Base-by-base conservation (phyloP, 2,329 filamentous ascomycete species). In the Colletotrichum orchidophilum region DNA sequence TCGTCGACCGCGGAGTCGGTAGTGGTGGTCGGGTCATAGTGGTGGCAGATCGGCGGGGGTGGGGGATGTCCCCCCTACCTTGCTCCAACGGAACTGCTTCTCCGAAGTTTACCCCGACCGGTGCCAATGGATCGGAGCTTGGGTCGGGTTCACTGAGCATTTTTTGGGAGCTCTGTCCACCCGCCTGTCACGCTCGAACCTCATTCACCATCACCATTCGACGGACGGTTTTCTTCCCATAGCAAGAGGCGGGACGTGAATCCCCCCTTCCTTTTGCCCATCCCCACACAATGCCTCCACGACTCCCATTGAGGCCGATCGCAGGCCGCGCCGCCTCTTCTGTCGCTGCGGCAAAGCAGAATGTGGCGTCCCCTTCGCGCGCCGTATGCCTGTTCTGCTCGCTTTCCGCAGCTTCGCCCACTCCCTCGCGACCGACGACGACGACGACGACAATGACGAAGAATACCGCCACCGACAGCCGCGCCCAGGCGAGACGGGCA, bases 221-320 rank as follows among this genome's bases (percentile, higher is more conserved):
- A 24, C 57, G 5, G 33, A 31, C 26, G 27, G 26, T 62, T 62
- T 27, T 53, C 15, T 52, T 26, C 21, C 15, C 27, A 11, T 6
- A 7, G 15, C 31, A 2, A 50, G 12, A 18, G 15, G 66, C 54
- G 58, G 39, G 57, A 31, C 39, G 21, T 46, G 24, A 13, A 18
- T 13, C 29, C 63, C 63, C 35, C 8, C 13, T 24, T 54, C 33
- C 52, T 53, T 18, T 46, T 46, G 39, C 18, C 18, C 2, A 7
- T 11, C 49, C 53, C 31, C 29, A 29, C 59, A 39, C 21, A 33
- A 78, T 79, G 78, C 76, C 77, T 69, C 78, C 78, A 64, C 77
- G 77, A 74, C 66, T 79, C 35, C 75, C 75, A 71, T 71, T 79
- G 69, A 76, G 75, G 74, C 74, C 76, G 35, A 54, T 78, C 66